Evolutionary conservation across 2,329 filamentous ascomycete genomes (phyloP).

Genomic region (Colletotrichum lupini): DNA sequence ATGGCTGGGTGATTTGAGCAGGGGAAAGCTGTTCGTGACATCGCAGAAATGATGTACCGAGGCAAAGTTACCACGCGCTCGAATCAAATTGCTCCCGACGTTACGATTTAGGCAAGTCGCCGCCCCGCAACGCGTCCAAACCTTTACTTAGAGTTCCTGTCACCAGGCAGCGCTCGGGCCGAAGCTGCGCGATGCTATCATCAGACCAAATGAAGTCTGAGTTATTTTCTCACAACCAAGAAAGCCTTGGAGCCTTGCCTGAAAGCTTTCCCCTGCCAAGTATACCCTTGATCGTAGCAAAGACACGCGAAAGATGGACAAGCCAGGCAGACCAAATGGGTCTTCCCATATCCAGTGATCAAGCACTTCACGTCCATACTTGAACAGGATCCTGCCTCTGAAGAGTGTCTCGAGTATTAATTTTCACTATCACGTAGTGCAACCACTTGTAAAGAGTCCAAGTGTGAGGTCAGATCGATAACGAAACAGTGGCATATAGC

Average conservation of each 20-base stretch:
- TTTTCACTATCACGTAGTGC: no score
- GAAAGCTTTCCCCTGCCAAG: not conserved
- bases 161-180: not conserved
- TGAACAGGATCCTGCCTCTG: no score
- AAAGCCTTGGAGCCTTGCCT: not conserved
- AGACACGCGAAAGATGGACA: not conserved
- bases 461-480: no score
- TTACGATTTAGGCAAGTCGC: not conserved
- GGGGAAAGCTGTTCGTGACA: not conserved
- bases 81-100: constrained; percentile 9
- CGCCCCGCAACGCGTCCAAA: not conserved
- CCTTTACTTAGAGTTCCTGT: not conserved
- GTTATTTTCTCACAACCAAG: not conserved
- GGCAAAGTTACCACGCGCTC: constrained; percentile 11
- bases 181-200: not conserved
- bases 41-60: constrained; percentile 30
- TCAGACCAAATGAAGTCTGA: not conserved
- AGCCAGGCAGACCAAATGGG: not conserved
- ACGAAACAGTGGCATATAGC: no score
- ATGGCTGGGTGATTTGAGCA: not conserved
- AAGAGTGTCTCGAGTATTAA: no score
- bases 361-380: no score
- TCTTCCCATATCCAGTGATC: not conserved
- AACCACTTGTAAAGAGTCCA: no score
- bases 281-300: not conserved